Base-by-base conservation (phyloP, 495 filamentous ascomycete genomes). In the Massariosphaeria phaeospora region DNA sequence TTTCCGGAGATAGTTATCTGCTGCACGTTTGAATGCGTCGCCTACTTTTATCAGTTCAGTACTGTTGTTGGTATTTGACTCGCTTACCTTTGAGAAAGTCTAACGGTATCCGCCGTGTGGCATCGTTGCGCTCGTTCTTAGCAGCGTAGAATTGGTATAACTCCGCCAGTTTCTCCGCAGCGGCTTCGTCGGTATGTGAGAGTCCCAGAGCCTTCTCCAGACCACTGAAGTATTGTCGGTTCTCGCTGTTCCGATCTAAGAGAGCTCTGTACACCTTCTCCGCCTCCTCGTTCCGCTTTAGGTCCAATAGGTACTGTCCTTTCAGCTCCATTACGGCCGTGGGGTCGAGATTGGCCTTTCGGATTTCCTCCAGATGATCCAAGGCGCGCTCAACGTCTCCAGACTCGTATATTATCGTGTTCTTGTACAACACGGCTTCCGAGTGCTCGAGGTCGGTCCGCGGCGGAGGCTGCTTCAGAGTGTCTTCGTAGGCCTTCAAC, bases 361-460 rank as follows among this genome's bases (percentile, higher is more conserved):
- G 78, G 40, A 86, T 79, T 6, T 76, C 76, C 58, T 95, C 84
- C 10, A 99, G 73, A 67, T 99, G 89, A 42, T 95, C 85, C 67
- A 99, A 67, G 15, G 93, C 93, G 62, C 83, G 76, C 62, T 89
- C 79, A 15, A 79, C 74, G 38, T 97, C 82, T 10, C 89, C 89
- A 24, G 75, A 74, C 68, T 96, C 94, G 26, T 88, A 89, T 67
- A 99, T 95, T 55, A 99, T 85, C 17, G 78, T 78, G 68, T 97
- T 99, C 72, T 95, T 96, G 73, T 99, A 99, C 68, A 99, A 75
- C 12, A 86, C 76, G 18, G 93, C 91, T 70, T 99, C 93, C n/a
- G 89, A 89, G 68, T 99, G 88, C 66, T 99, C 93, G 68, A 84
- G 79, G 69, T 99, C 93, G 15, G 79, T 75, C 61, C 85, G 84